Evolutionary conservation across 2,329 filamentous ascomycete species (phyloP).

Genomic region (Aspergillus versicolor): DNA sequence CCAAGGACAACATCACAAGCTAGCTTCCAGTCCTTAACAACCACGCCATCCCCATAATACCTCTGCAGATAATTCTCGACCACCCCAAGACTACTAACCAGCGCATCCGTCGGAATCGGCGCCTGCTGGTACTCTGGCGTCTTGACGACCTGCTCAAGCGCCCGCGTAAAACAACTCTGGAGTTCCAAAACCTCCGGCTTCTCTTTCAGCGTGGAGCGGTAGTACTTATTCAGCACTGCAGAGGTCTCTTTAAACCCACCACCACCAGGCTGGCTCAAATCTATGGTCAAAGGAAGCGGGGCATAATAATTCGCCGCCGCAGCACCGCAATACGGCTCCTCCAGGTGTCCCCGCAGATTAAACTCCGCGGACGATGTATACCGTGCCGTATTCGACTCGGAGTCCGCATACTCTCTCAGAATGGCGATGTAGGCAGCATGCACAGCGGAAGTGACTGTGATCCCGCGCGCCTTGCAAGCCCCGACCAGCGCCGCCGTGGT

Average conservation of each 20-base stretch:
- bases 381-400: background rate
- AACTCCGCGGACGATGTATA: background rate
- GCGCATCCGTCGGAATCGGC: background rate
- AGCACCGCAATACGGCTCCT: background rate
- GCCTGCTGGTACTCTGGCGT: background rate
- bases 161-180: background rate
- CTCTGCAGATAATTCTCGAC: background rate
- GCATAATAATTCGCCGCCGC: background rate
- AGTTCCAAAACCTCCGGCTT: background rate
- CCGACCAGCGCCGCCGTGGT: background rate
- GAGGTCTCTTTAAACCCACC: too few species aligned
- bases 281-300: background rate
- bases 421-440: background rate
- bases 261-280: background rate
- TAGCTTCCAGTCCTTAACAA: background rate
- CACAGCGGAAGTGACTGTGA: background rate
- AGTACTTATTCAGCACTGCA: too few species aligned
- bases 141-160: background rate
- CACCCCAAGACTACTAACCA: constrained; percentile 5
- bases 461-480: background rate
- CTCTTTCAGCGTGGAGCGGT: background rate
- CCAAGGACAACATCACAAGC: background rate
- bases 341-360: background rate
- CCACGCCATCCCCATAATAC: background rate
- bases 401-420: background rate